These are phyloP conservation scores for Collybia sordida DNA, from an alignment of 768 basidiomycete genomes.

Conservation along the genomic window DNA sequence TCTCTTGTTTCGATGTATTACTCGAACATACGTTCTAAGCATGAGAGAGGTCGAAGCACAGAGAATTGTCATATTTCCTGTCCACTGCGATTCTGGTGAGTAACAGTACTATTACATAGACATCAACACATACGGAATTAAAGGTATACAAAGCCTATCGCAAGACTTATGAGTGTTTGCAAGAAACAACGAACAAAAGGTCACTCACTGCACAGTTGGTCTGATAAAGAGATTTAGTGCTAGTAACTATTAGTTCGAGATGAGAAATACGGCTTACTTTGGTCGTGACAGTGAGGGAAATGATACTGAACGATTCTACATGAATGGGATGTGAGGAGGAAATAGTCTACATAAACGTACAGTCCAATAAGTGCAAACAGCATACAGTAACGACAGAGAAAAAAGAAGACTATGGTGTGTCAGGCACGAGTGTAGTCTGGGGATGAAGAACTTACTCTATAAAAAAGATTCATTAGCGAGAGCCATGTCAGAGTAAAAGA, in stretches of 20 bases:
- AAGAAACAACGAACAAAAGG: neutral
- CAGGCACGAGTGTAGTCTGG: constrained; percentile 1
- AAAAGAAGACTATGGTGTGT: constrained; percentile 51
- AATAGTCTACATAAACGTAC: constrained; percentile 34
- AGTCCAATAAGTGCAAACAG: constrained; percentile 63
- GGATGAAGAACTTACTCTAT: constrained; percentile 18
- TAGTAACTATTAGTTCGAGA: constrained; percentile 8
- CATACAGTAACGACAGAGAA: constrained; percentile 72
- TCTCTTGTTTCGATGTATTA: constrained; percentile 2
- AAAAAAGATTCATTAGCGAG: neutral
- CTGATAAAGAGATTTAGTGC: constrained; percentile 25
- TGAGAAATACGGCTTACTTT: constrained; percentile 30
- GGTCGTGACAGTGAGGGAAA: constrained; percentile 52
- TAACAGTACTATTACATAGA: neutral
- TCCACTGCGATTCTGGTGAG: constrained; percentile 39
- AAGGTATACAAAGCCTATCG: constrained; percentile 62
- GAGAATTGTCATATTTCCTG: constrained; percentile 66
- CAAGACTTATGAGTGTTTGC: constrained; percentile 2
- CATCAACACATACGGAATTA: constrained; percentile 50
- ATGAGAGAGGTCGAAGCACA: constrained; percentile 67
- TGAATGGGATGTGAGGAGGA: neutral
- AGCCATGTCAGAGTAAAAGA: neutral
- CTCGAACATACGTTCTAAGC: constrained; percentile 57
- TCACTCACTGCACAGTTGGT: constrained; percentile 59
- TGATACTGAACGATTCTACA: constrained; percentile 39